These are phyloP conservation scores for Leavenworthia alabamica DNA, from an alignment of 345 rosid genomes.

Conservation along the genomic window DNA sequence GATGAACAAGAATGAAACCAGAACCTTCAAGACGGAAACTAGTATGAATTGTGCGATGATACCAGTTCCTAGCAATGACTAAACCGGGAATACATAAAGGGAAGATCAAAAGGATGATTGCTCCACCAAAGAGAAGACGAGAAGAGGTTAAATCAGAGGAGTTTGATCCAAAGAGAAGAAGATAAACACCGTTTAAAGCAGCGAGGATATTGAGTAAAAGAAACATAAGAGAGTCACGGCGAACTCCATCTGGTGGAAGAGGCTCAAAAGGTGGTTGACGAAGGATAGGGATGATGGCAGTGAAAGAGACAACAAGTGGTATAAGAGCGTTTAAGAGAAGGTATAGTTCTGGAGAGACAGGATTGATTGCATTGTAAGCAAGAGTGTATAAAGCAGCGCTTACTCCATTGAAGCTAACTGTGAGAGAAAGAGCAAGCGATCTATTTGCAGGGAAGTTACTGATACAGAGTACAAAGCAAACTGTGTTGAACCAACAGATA, in stretches of 20 bases:
- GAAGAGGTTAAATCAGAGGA: constrained; percentile 30
- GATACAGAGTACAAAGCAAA: constrained; percentile 86
- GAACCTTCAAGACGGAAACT: constrained; percentile 57
- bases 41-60: constrained; percentile 46
- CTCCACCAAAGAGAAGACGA: constrained; percentile 61
- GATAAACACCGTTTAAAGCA: constrained; percentile 66
- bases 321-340: constrained; percentile 71
- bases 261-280: constrained; percentile 78
- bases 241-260: constrained; percentile 58
- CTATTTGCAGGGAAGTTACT: constrained; percentile 68
- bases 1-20: constrained; percentile 68
- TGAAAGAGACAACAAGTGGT: constrained; percentile 57
- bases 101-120: constrained; percentile 56
- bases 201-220: constrained; percentile 65
- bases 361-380: constrained; percentile 57
- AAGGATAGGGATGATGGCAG: constrained; percentile 67
- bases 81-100: constrained; percentile 78
- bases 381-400: constrained; percentile 85
- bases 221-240: constrained; percentile 66
- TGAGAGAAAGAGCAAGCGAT: constrained; percentile 80
- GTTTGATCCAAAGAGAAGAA: constrained; percentile 57
- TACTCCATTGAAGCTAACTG: constrained; percentile 89
- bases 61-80: constrained; percentile 75
- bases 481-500: constrained; percentile 98
- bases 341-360: constrained; percentile 49